A percentile compares a stretch with the other conserved stretches of the same genome.
phyloP scores from a whole-genome alignment of 805 yeast genomes.

The Komagataella mondaviorum region DNA sequence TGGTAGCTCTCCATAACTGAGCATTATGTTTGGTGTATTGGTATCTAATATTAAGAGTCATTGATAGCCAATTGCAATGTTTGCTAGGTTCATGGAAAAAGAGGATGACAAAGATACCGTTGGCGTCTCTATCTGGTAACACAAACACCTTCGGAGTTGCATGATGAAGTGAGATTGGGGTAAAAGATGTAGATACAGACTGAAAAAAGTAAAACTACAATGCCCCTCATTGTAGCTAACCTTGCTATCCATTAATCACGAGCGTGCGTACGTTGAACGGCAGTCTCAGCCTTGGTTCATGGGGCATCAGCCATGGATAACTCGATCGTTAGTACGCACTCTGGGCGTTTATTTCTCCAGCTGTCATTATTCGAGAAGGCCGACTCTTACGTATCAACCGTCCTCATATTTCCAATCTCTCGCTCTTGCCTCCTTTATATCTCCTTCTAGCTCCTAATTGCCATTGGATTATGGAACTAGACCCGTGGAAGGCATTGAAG shows the following conservation, averaged over 20 bases:
- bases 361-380: not conserved
- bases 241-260: not conserved
- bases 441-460: not conserved
- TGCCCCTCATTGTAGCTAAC: not conserved
- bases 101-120: not conserved
- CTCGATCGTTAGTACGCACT: too few species aligned
- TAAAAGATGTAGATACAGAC: not conserved
- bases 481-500: slow-evolving; percentile 19
- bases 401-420: not conserved
- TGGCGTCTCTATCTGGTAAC: not conserved
- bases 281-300: too few species aligned
- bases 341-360: not conserved
- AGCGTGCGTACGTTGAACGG: too few species aligned
- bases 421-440: not conserved
- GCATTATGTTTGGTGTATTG: not conserved
- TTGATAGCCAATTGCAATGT: not conserved
- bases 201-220: too few species aligned
- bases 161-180: not conserved
- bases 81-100: not conserved
- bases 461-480: slow-evolving; percentile 5
- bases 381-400: not conserved
- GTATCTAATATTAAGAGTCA: not conserved
- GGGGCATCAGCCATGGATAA: too few species aligned
- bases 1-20: not conserved
- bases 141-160: not conserved